Evolutionary conservation across 768 basidiomycete genomes (phyloP).

Genomic region (Gautieria morchelliformis): DNA sequence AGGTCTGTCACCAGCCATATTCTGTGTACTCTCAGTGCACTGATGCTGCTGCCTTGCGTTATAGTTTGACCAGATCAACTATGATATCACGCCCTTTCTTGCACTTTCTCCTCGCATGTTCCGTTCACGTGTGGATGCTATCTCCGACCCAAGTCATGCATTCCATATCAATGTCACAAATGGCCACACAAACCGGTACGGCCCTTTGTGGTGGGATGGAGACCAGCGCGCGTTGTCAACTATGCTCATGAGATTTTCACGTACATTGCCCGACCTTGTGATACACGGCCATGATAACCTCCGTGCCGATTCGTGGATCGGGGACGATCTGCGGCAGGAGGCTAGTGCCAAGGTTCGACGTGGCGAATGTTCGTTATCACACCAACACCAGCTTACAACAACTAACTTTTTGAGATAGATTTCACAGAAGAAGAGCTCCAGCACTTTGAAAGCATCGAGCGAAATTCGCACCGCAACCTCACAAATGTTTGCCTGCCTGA

Average conservation of each 20-base stretch:
- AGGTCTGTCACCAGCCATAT: slow-evolving; percentile 12
- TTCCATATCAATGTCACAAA: slow-evolving; percentile 9
- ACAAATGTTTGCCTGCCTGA: slow-evolving; percentile 9
- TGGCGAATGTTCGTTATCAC: slow-evolving; percentile 3
- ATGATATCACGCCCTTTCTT: slow-evolving; percentile 8
- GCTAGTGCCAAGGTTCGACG: not conserved
- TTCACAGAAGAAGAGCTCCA: slow-evolving; percentile 5
- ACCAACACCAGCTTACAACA: not conserved
- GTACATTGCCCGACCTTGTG: slow-evolving; percentile 7
- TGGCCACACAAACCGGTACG: not conserved
- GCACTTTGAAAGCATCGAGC: slow-evolving; percentile 5
- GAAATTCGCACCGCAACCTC: slow-evolving; percentile 5
- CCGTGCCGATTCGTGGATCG: slow-evolving; percentile 9
- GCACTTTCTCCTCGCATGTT: slow-evolving; percentile 1
- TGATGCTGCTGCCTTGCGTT: not conserved
- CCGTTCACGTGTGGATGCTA: slow-evolving; percentile 1
- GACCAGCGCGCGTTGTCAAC: slow-evolving; percentile 1
- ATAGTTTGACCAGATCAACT: slow-evolving; percentile 9
- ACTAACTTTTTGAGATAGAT: not conserved
- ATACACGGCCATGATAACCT: slow-evolving; percentile 4
- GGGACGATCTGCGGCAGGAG: slow-evolving; percentile 7
- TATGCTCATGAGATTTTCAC: slow-evolving; percentile 5
- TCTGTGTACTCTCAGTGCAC: not conserved
- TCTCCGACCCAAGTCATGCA: not conserved
- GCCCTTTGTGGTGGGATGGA: not conserved